A percentile compares a stretch with the other conserved stretches of the same genome.
These are phyloP conservation scores for Penicillium soppii DNA, from an alignment of 495 filamentous ascomycete species.

Conservation along the genomic window DNA sequence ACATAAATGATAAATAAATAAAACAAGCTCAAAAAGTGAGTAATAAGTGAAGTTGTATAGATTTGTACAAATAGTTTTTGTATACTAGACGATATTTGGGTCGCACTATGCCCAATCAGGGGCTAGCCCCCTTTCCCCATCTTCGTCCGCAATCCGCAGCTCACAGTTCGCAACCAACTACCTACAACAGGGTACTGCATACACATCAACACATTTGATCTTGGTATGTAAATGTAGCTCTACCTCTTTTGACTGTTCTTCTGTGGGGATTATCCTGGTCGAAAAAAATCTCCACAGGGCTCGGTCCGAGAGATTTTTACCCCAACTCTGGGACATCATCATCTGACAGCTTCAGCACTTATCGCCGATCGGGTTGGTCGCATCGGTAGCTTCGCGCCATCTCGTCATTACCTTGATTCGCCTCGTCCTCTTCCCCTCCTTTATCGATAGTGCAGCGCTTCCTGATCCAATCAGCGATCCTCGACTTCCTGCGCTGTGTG, in stretches of 20 bases:
- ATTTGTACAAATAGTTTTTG: no score
- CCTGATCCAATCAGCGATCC: slow-evolving; percentile 23
- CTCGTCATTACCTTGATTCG: slow-evolving; percentile 24
- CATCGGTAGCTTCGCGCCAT: slow-evolving; percentile 31
- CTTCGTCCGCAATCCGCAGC: not conserved
- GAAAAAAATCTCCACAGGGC: not conserved
- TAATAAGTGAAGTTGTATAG: not conserved
- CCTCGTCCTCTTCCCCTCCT: slow-evolving; percentile 11
- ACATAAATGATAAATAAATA: not conserved
- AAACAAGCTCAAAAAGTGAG: not conserved
- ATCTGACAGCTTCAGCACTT: slow-evolving; percentile 26
- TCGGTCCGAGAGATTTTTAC: slow-evolving; percentile 5
- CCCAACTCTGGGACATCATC: slow-evolving; percentile 12
- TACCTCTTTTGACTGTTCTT: not conserved
- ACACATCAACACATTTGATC: not conserved
- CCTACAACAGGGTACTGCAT: not conserved
- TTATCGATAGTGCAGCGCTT: slow-evolving; percentile 25
- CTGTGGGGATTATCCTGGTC: not conserved
- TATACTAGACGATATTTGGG: not conserved
- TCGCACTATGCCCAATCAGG: slow-evolving; percentile 1
- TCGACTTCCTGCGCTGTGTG: slow-evolving; percentile 6
- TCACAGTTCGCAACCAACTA: not conserved
- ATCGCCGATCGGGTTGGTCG: slow-evolving; percentile 27
- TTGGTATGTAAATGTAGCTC: not conserved
- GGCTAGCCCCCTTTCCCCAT: slow-evolving; percentile 4